phyloP scores from a whole-genome alignment of 2,329 filamentous ascomycete species.

The Trematosphaeria pertusa region DNA sequence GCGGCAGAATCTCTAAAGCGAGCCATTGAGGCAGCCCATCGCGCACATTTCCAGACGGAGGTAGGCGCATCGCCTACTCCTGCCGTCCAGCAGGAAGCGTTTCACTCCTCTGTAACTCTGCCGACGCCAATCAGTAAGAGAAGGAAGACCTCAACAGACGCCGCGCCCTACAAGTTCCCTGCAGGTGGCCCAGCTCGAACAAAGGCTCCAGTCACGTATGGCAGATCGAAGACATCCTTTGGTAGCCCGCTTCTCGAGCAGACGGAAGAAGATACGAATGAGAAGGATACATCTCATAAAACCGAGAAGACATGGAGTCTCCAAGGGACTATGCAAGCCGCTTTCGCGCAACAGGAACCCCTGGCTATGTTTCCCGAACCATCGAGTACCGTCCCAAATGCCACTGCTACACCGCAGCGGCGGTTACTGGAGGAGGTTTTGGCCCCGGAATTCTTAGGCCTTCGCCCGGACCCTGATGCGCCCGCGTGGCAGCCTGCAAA shows the following conservation, averaged over 20 bases:
- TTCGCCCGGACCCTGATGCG: constrained; percentile 22
- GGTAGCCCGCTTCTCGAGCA: constrained; percentile 12
- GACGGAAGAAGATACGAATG: background rate
- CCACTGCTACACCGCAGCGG: constrained; percentile 50
- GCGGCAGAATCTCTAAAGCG: constrained; percentile 32
- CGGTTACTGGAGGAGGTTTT: constrained; percentile 47
- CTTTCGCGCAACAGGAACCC: constrained; percentile 50
- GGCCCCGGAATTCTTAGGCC: constrained; percentile 31
- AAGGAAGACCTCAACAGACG: constrained; percentile 25
- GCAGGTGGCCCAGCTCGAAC: constrained; percentile 4
- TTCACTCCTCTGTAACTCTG: constrained; percentile 24
- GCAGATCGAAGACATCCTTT: constrained; percentile 17
- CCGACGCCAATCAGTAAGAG: constrained; percentile 31
- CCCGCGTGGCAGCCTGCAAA: constrained; percentile 29
- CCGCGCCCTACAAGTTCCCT: constrained; percentile 6
- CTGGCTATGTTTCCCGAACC: constrained; percentile 48
- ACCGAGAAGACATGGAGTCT: constrained; percentile 25
- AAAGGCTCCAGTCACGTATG: constrained; percentile 15
- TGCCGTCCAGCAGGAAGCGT: constrained; percentile 15
- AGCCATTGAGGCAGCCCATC: constrained; percentile 33
- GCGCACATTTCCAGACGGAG: constrained; percentile 28
- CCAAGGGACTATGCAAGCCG: constrained; percentile 42
- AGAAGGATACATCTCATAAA: background rate
- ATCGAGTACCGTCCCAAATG: constrained; percentile 53
- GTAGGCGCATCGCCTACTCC: constrained; percentile 12